These are phyloP conservation scores for Thalia dealbata DNA, from an alignment of 176 grass and related monocot species.

Conservation along the genomic window DNA sequence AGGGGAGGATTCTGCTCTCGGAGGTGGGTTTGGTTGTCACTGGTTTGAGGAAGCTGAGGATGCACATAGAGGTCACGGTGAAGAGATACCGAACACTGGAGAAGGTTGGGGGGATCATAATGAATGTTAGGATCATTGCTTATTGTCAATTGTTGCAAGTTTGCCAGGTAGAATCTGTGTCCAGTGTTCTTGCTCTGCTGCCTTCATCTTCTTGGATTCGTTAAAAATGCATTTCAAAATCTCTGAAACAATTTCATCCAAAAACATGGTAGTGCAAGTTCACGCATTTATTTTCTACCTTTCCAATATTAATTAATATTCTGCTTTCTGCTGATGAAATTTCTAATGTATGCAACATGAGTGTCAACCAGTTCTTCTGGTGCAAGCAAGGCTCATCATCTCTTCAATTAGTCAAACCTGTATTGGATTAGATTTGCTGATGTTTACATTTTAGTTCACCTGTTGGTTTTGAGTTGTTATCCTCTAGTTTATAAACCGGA, in stretches of 20 bases:
- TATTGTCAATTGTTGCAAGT: slow-evolving; percentile 43
- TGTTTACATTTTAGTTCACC: no score
- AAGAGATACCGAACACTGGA: slow-evolving; percentile 22
- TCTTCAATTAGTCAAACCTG: background rate
- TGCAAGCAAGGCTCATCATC: background rate
- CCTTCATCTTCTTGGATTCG: background rate
- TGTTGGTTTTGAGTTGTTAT: no score
- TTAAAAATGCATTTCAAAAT: no score
- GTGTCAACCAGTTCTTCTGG: no score
- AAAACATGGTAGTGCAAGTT: no score
- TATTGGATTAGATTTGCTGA: background rate
- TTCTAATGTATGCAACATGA: no score
- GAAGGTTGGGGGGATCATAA: slow-evolving; percentile 25
- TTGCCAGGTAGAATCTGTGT: slow-evolving; percentile 42
- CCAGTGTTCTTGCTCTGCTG: background rate
- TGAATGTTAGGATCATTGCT: slow-evolving; percentile 38
- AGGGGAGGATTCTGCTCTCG: slow-evolving; percentile 4
- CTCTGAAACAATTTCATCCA: no score
- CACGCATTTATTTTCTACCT: no score
- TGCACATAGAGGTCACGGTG: slow-evolving; percentile 34
- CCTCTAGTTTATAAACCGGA: no score
- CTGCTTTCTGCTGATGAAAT: background rate
- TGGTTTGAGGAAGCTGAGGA: slow-evolving; percentile 16
- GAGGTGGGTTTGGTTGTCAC: slow-evolving; percentile 1
- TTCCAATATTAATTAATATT: no score